phyloP scores from a whole-genome alignment of 129 eudicot species.

The Cynara cardunculus region DNA sequence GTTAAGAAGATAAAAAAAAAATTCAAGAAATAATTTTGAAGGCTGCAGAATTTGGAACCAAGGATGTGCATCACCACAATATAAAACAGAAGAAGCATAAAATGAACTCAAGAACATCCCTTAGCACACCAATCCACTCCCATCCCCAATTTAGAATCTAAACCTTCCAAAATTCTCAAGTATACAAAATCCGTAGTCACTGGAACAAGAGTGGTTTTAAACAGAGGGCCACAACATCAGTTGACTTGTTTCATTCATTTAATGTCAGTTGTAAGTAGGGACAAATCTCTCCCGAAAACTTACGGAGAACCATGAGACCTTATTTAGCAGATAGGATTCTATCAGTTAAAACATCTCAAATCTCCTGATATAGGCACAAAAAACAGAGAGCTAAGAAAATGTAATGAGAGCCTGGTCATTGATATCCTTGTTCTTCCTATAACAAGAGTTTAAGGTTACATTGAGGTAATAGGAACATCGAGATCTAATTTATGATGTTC shows the following conservation, averaged over 20 bases:
- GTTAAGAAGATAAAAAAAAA: background rate
- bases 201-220: background rate
- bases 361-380: background rate
- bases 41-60: background rate
- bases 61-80: background rate
- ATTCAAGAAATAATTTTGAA: background rate
- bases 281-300: background rate
- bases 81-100: background rate
- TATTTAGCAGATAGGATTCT: background rate
- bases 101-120: background rate
- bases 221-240: background rate
- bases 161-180: background rate
- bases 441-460: background rate
- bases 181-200: background rate
- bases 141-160: background rate
- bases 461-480: too few species aligned
- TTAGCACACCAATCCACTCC: background rate
- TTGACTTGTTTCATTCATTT: background rate
- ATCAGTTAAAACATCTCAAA: background rate
- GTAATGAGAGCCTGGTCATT: background rate
- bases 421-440: background rate
- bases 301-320: background rate
- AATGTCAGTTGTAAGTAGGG: background rate
- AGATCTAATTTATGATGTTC: background rate
- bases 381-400: too few species aligned